A percentile compares a stretch with the other conserved stretches of the same genome.
phyloP scores from a whole-genome alignment of 2,329 filamentous ascomycete species.

The Hypoxylon sp. region DNA sequence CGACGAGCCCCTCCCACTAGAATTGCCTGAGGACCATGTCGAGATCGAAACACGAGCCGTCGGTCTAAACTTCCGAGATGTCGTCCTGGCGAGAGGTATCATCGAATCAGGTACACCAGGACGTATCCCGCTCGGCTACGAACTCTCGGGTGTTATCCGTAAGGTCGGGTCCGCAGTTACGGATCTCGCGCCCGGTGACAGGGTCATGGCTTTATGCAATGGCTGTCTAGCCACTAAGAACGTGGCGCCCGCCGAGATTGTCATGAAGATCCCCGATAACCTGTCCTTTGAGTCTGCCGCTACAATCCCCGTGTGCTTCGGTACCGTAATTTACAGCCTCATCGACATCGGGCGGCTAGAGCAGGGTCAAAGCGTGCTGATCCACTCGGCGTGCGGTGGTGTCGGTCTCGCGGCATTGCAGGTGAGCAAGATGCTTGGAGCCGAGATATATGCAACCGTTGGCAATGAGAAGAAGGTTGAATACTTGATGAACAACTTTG shows the following conservation, averaged over 20 bases:
- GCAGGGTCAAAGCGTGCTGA: constrained; percentile 41
- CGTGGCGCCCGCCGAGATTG: constrained; percentile 32
- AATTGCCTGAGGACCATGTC: constrained; percentile 29
- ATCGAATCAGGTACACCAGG: constrained; percentile 38
- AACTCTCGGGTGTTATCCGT: constrained; percentile 34
- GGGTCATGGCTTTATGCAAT: constrained; percentile 38
- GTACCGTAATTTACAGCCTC: constrained; percentile 42
- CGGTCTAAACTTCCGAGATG: constrained; percentile 45
- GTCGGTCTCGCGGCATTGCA: constrained; percentile 47
- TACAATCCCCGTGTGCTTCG: constrained; percentile 41
- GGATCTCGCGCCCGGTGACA: constrained; percentile 36
- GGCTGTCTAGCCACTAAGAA: constrained; percentile 38
- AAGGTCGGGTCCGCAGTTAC: constrained; percentile 36
- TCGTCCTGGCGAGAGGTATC: constrained; percentile 38
- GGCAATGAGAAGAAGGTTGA: constrained; percentile 40
- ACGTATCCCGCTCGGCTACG: constrained; percentile 45
- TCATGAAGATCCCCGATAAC: constrained; percentile 38
- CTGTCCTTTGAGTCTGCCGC: constrained; percentile 41
- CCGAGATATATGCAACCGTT: constrained; percentile 44
- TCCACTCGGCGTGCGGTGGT: constrained; percentile 47
- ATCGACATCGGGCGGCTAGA: constrained; percentile 39
- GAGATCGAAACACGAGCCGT: constrained; percentile 41
- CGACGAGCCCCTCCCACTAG: constrained; percentile 28
- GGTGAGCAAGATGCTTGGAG: constrained; percentile 40
- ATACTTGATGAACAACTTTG: constrained; percentile 37